These are phyloP conservation scores for Odontarrhena argentea DNA, from an alignment of 345 rosid species.

Conservation along the genomic window DNA sequence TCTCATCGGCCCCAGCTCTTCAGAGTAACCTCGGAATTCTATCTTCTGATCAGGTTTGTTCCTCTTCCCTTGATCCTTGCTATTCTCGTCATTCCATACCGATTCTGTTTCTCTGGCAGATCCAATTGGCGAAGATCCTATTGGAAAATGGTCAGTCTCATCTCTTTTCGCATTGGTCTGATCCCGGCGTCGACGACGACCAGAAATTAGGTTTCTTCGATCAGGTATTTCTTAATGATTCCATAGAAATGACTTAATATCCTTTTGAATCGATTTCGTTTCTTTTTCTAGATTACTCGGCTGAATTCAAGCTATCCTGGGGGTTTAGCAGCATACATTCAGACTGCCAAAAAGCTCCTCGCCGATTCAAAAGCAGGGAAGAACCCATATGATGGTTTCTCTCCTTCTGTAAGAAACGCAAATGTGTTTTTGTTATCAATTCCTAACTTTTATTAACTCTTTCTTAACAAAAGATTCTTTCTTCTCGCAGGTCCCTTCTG, in stretches of 20 bases:
- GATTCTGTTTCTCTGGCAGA: conserved; percentile 44
- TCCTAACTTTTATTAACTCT: background rate
- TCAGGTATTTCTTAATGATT: conserved; percentile 52
- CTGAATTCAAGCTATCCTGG: conserved; percentile 89
- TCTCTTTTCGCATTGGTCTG: conserved; percentile 76
- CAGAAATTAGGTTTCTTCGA: conserved; percentile 64
- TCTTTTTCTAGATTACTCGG: conserved; percentile 57
- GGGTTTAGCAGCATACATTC: conserved; percentile 71
- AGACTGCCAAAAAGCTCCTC: conserved; percentile 76
- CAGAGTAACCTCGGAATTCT: conserved; percentile 57
- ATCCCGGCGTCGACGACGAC: conserved; percentile 65
- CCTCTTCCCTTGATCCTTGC: background rate
- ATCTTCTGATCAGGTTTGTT: conserved; percentile 58
- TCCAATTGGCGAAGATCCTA: conserved; percentile 74
- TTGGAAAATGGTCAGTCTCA: conserved; percentile 73
- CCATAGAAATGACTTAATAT: too few species aligned
- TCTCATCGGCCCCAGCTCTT: conserved; percentile 63
- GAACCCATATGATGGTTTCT: conserved; percentile 94
- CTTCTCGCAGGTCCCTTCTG: conserved; percentile 73
- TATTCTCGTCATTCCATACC: conserved; percentile 10
- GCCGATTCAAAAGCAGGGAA: conserved; percentile 88
- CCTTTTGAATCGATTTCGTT: background rate
- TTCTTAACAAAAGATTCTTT: background rate
- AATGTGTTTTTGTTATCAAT: background rate
- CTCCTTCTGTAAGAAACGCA: conserved; percentile 72